Conservation (phyloP, 352 stramenopile species). For the Blastocystis sp. region DNA sequence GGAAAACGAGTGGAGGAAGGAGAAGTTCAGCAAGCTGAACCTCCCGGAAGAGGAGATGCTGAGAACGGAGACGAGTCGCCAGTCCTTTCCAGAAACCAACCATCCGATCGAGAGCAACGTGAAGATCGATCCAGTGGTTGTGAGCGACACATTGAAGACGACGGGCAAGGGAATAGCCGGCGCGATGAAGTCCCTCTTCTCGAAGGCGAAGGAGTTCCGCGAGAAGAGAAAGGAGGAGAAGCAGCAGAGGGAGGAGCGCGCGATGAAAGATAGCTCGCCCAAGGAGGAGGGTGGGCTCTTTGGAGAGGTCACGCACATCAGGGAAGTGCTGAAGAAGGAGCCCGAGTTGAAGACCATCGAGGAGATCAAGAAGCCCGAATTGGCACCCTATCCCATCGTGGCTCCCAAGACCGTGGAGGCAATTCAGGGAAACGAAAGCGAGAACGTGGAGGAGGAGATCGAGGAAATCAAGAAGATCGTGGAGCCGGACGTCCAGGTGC, state of each 20-base stretch:
- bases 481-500: constrained; percentile 38
- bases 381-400: constrained; percentile 46
- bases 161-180: neutral
- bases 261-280: too few relatives aligned
- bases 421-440: constrained; percentile 26
- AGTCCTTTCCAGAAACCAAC: neutral
- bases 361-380: constrained; percentile 50
- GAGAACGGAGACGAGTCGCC: neutral
- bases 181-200: neutral
- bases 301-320: constrained; percentile 9
- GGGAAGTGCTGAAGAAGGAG: constrained; percentile 11
- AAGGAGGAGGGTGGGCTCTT: neutral
- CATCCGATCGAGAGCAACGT: constrained; percentile 16
- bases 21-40: constrained; percentile 61
- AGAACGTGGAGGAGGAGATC: constrained; percentile 36
- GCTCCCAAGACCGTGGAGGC: constrained; percentile 35
- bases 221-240: neutral
- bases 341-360: constrained; percentile 66
- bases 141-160: constrained; percentile 2
- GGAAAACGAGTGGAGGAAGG: constrained; percentile 33
- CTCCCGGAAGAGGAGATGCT: constrained; percentile 48
- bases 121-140: constrained; percentile 27
- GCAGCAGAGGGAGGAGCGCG: neutral
- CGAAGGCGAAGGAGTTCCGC: neutral
- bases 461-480: constrained; percentile 71